phyloP scores from a whole-genome alignment of 108 stramenopile species.

The Cyclostephanos invisitatus region DNA sequence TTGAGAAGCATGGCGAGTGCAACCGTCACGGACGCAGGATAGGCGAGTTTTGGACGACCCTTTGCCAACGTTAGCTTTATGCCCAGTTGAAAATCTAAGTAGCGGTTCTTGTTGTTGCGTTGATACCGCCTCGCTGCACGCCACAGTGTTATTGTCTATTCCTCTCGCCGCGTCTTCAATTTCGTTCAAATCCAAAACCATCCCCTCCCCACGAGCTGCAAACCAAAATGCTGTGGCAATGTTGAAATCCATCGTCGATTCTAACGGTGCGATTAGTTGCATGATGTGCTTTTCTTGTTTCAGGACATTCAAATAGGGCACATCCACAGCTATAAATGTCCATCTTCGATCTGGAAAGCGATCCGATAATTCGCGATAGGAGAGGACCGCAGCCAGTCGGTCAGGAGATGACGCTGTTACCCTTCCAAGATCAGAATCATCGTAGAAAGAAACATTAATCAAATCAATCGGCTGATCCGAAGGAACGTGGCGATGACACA shows the following conservation, averaged over 20 bases:
- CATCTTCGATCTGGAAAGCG: constrained; percentile 69
- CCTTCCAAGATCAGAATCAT: constrained; percentile 33
- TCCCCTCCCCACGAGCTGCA: constrained; percentile 76
- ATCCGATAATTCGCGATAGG: constrained; percentile 61
- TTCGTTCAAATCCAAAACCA: constrained; percentile 20
- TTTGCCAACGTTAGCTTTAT: not conserved
- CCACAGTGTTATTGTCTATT: not conserved
- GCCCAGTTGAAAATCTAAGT: constrained; percentile 32
- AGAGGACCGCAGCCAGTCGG: constrained; percentile 83
- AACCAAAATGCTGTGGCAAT: constrained; percentile 96
- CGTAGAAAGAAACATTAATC: constrained; percentile 89
- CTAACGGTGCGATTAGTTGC: constrained; percentile 69
- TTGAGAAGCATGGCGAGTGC: constrained; percentile 23
- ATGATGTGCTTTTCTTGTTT: constrained; percentile 59
- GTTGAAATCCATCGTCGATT: constrained; percentile 94
- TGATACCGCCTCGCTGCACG: constrained; percentile 1
- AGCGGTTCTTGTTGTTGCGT: constrained; percentile 29
- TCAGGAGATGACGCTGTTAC: constrained; percentile 66
- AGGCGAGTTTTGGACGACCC: constrained; percentile 6
- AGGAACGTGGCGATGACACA: constrained; percentile 74
- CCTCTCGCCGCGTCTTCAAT: not conserved
- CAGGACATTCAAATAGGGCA: constrained; percentile 74
- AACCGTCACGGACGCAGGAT: constrained; percentile 30
- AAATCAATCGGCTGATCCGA: constrained; percentile 70
- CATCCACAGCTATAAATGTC: constrained; percentile 74